These are phyloP conservation scores for Globisporangium paroecandrum DNA, from an alignment of 352 stramenopile species.

Conservation along the genomic window DNA sequence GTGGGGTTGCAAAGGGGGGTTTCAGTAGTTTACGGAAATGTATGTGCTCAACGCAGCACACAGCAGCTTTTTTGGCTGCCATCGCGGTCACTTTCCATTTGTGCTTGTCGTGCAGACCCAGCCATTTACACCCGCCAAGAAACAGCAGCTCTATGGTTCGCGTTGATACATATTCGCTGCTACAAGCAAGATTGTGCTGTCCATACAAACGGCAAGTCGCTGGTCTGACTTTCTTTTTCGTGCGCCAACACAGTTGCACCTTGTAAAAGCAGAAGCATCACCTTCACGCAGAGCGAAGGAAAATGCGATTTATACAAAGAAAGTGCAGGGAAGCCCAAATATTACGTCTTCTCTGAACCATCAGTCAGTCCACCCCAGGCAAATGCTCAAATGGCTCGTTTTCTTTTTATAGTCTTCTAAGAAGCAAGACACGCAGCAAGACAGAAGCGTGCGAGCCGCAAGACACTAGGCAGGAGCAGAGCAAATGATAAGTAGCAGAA, in stretches of 20 bases:
- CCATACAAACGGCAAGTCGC: constrained; percentile 1
- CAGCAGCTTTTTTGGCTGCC: neutral
- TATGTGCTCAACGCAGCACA: neutral
- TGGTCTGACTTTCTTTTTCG: constrained; percentile 7
- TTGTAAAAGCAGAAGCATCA: neutral
- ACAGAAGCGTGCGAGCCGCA: neutral
- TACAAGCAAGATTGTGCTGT: neutral
- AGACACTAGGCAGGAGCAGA: neutral
- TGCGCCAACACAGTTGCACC: constrained; percentile 10
- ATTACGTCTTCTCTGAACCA: constrained; percentile 1
- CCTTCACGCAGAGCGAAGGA: neutral
- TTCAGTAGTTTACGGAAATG: constrained; percentile 7
- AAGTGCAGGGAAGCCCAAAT: constrained; percentile 1
- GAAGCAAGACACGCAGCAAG: neutral
- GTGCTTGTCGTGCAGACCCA: neutral
- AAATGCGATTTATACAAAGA: constrained; percentile 15
- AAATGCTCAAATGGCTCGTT: neutral
- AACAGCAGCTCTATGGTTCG: neutral
- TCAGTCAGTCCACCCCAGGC: neutral
- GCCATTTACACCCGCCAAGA: neutral
- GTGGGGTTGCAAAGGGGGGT: neutral
- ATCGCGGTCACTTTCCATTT: neutral
- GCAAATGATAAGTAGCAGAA: neutral
- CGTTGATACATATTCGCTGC: neutral
- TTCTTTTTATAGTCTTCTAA: constrained; percentile 9